phyloP scores from a whole-genome alignment of 495 filamentous ascomycete genomes.

The Tuber magnatum region DNA sequence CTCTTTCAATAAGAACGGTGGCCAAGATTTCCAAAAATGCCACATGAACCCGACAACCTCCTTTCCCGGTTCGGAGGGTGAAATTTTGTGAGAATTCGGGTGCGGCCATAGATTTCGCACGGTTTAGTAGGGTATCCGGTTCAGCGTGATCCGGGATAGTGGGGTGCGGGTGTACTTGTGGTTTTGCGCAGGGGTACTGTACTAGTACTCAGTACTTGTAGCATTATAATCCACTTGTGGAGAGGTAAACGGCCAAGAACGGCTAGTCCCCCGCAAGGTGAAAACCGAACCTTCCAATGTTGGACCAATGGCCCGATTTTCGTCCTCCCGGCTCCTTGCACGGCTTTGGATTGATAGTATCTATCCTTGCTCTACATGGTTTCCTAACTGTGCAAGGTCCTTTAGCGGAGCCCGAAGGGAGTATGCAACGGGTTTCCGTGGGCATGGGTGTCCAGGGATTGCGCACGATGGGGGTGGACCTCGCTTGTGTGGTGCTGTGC shows the following conservation, averaged over 20 bases:
- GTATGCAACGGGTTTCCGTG: background rate
- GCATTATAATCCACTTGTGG: background rate
- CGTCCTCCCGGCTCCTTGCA: background rate
- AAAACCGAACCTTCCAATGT: background rate
- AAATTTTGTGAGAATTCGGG: too few species aligned
- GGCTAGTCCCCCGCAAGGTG: background rate
- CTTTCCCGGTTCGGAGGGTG: too few species aligned
- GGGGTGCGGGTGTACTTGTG: too few species aligned
- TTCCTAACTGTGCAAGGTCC: background rate
- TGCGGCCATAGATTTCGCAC: too few species aligned
- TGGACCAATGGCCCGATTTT: background rate
- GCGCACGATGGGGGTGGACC: background rate
- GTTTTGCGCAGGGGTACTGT: background rate
- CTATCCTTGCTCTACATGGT: background rate
- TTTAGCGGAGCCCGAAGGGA: background rate
- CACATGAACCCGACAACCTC: too few species aligned
- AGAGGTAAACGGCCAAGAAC: background rate
- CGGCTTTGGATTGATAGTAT: background rate
- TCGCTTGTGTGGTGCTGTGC: background rate
- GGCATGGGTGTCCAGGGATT: background rate
- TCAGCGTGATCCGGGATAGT: too few species aligned
- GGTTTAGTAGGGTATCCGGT: too few species aligned
- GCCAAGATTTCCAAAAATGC: too few species aligned
- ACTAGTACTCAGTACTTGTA: too few species aligned
- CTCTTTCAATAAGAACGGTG: too few species aligned